Conservation (phyloP, 768 basidiomycete genomes). For the Punctularia strigosozonata region DNA sequence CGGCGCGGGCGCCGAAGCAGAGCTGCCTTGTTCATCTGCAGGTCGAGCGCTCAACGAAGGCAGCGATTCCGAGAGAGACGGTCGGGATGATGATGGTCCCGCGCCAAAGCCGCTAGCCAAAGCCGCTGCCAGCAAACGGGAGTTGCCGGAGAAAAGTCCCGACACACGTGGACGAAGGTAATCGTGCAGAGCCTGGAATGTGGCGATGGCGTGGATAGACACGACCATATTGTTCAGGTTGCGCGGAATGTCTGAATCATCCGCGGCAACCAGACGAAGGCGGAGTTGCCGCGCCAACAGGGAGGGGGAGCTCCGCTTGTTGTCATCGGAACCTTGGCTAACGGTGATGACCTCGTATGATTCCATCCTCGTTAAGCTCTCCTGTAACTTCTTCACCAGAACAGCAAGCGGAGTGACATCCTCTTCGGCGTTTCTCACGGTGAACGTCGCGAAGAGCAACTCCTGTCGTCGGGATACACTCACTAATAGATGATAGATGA, state of each 20-base stretch:
- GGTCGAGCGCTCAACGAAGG: conserved; percentile 10
- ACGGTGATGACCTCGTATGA: conserved; percentile 91
- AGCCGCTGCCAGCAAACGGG: conserved; percentile 77
- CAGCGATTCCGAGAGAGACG: conserved; percentile 19
- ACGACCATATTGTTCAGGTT: conserved; percentile 85
- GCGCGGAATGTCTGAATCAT: conserved; percentile 81
- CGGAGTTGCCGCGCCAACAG: conserved; percentile 88
- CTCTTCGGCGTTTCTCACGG: conserved; percentile 35
- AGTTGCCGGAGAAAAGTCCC: conserved; percentile 47
- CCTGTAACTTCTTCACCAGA: conserved; percentile 92
- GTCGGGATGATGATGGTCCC: conserved; percentile 32
- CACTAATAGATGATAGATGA: conserved; percentile 37
- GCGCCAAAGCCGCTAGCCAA: conserved; percentile 64
- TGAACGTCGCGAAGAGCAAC: conserved; percentile 71
- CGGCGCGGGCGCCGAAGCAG: conserved; percentile 20
- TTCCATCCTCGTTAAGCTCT: conserved; percentile 91
- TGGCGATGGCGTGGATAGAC: conserved; percentile 96
- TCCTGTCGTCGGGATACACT: conserved; percentile 55
- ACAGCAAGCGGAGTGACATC: conserved; percentile 54
- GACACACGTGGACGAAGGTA: conserved; percentile 87
- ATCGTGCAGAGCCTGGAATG: conserved; percentile 93
- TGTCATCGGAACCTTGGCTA: conserved; percentile 73
- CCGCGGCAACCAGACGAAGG: conserved; percentile 79
- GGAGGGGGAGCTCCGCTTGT: conserved; percentile 83
- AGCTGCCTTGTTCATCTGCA: conserved; percentile 13